Evolutionary conservation across 768 basidiomycete species (phyloP).

Genomic region (Jaapia argillacea): DNA sequence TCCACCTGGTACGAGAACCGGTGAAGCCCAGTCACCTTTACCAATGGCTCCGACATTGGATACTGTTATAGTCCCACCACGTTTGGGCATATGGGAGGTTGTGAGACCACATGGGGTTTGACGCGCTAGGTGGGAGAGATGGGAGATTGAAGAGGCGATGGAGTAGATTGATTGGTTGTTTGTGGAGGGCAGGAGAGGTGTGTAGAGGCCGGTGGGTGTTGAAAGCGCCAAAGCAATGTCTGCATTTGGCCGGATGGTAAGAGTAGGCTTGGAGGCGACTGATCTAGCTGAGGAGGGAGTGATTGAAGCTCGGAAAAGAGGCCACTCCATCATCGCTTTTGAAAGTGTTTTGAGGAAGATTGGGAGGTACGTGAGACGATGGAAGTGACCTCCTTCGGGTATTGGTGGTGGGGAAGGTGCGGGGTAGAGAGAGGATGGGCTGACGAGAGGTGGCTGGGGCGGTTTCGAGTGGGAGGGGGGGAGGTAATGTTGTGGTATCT

Average conservation of each 20-base stretch:
- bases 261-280: conserved; percentile 40
- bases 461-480: conserved; percentile 30
- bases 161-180: conserved; percentile 48
- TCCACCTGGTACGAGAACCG: conserved; percentile 72
- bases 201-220: conserved; percentile 76
- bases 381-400: conserved; percentile 45
- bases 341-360: conserved; percentile 77
- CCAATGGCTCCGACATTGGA: conserved; percentile 82
- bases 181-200: conserved; percentile 54
- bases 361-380: conserved; percentile 72
- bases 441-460: conserved; percentile 23
- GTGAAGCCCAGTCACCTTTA: conserved; percentile 55
- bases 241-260: conserved; percentile 63
- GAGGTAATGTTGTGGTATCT: conserved; percentile 54
- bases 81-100: conserved; percentile 57
- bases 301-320: conserved; percentile 70
- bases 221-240: conserved; percentile 74
- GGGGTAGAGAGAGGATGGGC: conserved; percentile 29
- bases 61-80: conserved; percentile 72
- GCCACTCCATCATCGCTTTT: conserved; percentile 76
- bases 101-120: conserved; percentile 58
- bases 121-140: conserved; percentile 55
- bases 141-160: conserved; percentile 50
- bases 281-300: conserved; percentile 23
- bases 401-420: conserved; percentile 30